A percentile compares a stretch with the other conserved stretches of the same genome.
Evolutionary conservation across 2,329 filamentous ascomycete genomes (phyloP).

Genomic region (Cyanodermella asteris): DNA sequence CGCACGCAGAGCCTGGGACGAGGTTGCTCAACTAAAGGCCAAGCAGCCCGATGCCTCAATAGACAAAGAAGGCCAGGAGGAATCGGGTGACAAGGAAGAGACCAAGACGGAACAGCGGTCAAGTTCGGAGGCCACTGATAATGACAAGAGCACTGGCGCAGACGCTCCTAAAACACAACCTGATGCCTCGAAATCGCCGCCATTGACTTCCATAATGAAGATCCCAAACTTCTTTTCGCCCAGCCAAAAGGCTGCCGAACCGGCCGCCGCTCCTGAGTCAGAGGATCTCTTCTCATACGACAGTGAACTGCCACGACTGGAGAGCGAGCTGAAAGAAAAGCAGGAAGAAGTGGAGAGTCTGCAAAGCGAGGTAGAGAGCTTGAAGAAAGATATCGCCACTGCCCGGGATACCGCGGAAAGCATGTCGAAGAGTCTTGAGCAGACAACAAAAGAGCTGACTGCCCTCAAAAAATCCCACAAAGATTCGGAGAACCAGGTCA

Average conservation of each 20-base stretch:
- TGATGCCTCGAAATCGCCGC: conserved; percentile 17
- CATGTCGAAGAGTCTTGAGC: conserved; percentile 45
- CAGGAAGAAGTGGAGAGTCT: conserved; percentile 49
- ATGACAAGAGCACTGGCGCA: neutral
- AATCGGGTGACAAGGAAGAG: conserved; percentile 14
- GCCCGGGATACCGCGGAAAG: conserved; percentile 48
- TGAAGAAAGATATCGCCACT: conserved; percentile 49
- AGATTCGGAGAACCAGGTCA: conserved; percentile 20
- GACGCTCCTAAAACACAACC: no score
- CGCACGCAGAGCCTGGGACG: conserved; percentile 37
- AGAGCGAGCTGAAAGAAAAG: conserved; percentile 49
- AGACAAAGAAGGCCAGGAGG: no score
- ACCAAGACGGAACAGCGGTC: no score
- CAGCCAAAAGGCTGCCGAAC: conserved; percentile 13
- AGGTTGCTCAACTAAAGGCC: conserved; percentile 39
- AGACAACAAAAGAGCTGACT: conserved; percentile 41
- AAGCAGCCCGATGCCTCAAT: no score
- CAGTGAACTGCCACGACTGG: conserved; percentile 62
- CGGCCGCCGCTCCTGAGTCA: conserved; percentile 12
- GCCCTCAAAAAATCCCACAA: conserved; percentile 30
- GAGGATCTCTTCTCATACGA: conserved; percentile 89
- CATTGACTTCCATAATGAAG: conserved; percentile 8
- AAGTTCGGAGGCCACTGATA: conserved; percentile 18
- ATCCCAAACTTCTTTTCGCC: conserved; percentile 16
- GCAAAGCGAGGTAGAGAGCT: conserved; percentile 41